Percentiles rank a stretch among this genome's conserved stretches.
These are phyloP conservation scores for Pseudocercospora ulei DNA, from an alignment of 2,329 filamentous ascomycete genomes.

Conservation along the genomic window DNA sequence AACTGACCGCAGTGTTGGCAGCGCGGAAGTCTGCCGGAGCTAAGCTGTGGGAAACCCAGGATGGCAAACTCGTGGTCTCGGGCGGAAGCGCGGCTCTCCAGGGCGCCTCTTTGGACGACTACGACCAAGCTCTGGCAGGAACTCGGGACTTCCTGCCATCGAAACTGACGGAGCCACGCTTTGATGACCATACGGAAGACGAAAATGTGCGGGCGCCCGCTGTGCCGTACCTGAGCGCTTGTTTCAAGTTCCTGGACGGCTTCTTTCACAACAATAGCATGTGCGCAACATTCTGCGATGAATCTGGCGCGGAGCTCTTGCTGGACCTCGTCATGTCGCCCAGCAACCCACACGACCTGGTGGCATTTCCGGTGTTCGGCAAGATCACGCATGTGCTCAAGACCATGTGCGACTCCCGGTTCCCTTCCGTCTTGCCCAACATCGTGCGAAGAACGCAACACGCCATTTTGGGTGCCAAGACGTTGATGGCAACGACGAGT, in stretches of 20 bases:
- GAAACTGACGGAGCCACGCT: conserved; percentile 1
- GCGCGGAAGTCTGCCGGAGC: conserved; percentile 62
- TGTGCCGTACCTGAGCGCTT: conserved; percentile 57
- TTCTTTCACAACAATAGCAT: conserved; percentile 67
- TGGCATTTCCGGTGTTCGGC: conserved; percentile 56
- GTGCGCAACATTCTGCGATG: conserved; percentile 63
- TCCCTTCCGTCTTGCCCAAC: conserved; percentile 71
- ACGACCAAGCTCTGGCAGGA: conserved; percentile 11
- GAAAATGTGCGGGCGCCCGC: conserved; percentile 23
- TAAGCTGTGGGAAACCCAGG: conserved; percentile 53
- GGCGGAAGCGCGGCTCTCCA: conserved; percentile 32
- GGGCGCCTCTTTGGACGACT: conserved; percentile 9
- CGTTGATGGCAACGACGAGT: conserved; percentile 46
- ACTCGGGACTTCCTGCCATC: conserved; percentile 3
- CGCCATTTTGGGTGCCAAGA: conserved; percentile 57
- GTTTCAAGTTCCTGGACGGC: conserved; percentile 65
- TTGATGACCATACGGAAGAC: conserved; percentile 40
- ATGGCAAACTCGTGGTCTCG: conserved; percentile 39
- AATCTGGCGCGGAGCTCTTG: conserved; percentile 71
- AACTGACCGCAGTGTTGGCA: conserved; percentile 62
- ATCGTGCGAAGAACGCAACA: conserved; percentile 64
- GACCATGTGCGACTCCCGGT: conserved; percentile 67
- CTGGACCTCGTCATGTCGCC: conserved; percentile 75
- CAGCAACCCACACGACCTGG: conserved; percentile 65
- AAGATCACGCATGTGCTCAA: conserved; percentile 65